Base-by-base conservation (phyloP, 345 rosid genomes). In the Capsella bursapastoris region DNA sequence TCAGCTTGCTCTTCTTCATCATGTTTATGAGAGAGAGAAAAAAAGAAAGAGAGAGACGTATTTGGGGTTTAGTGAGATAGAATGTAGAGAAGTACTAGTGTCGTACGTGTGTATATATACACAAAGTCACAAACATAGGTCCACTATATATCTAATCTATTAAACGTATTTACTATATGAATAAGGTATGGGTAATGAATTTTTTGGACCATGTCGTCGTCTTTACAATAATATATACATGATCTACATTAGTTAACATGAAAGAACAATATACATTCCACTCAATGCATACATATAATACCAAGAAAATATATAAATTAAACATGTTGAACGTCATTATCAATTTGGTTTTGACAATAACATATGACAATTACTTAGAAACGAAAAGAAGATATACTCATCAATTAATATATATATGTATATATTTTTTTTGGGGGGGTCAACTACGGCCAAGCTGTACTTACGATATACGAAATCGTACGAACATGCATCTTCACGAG, bases 391-490 rank as follows among this genome's bases (percentile, higher is more conserved):
- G 12, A 47, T 22, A 28, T 56, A 11, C 8, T 34, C 37, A 45
- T 8, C 9, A 6, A 34, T 37, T 45, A 0, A 6, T 34, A 1
- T 34, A 31, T 34, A n/a, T 22, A 18, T 18, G 18, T 18, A 18
- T 18, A 18, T 18, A 18, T 15, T 63, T 0, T 44, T 5, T 31
- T 4, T 56, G 12, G 18, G 7, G 7, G 15, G 15, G 48, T 64
- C 58, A 25, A 29, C 49, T 60, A 32, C 3, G 63, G 56, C 64
- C 64, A 43, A 57, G 78, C 67, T 74, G 79, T 68, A 43, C 69
- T 53, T 43, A 61, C 28, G 74, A 43, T 53, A 75, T 75, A 75
- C 70, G 49, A 62, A 68, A 62, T 62, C 57, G 79, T 75, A 75
- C 79, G 64, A 68, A 68, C 32, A 61, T 75, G 74, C 47, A 59